phyloP scores from a whole-genome alignment of 1,284 basidiomycete genomes.

The Pyrrhoderma noxium region DNA sequence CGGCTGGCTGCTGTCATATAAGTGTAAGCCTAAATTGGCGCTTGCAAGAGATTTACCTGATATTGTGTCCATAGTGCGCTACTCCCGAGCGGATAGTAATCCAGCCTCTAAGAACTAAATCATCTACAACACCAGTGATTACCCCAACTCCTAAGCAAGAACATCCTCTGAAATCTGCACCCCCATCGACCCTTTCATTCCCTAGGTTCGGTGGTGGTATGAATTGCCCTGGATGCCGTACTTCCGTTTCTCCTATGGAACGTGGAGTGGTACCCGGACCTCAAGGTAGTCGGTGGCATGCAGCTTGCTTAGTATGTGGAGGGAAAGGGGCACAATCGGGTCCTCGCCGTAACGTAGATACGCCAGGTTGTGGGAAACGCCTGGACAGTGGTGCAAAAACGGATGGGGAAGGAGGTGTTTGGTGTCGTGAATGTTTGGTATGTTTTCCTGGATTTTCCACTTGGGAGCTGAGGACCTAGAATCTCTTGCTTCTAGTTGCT shows the following conservation, averaged over 20 bases:
- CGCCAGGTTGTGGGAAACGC: conserved; percentile 73
- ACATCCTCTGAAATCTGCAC: conserved; percentile 11
- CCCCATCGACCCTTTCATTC: conserved; percentile 30
- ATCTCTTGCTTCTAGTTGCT: conserved; percentile 39
- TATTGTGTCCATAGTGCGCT: conserved; percentile 43
- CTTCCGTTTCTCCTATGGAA: conserved; percentile 72
- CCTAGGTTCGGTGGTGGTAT: conserved; percentile 61
- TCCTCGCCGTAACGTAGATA: conserved; percentile 41
- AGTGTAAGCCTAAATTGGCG: conserved; percentile 39
- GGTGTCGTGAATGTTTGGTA: conserved; percentile 79
- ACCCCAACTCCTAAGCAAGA: conserved; percentile 10
- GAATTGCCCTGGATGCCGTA: conserved; percentile 64
- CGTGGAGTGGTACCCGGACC: conserved; percentile 75
- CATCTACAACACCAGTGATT: conserved; percentile 4
- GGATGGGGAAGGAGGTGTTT: conserved; percentile 60
- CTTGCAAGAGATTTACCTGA: conserved; percentile 3
- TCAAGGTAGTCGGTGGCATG: conserved; percentile 71
- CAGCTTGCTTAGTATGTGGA: conserved; percentile 68
- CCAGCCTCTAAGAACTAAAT: conserved; percentile 12
- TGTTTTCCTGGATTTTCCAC: conserved; percentile 21
- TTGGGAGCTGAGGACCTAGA: conserved; percentile 7
- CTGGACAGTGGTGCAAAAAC: conserved; percentile 76
- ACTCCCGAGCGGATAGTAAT: conserved; percentile 19
- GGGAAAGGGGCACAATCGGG: conserved; percentile 42
- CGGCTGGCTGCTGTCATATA: conserved; percentile 61